These are phyloP conservation scores for Leucaena leucocephala DNA, from an alignment of 306 rosid species.

Conservation along the genomic window DNA sequence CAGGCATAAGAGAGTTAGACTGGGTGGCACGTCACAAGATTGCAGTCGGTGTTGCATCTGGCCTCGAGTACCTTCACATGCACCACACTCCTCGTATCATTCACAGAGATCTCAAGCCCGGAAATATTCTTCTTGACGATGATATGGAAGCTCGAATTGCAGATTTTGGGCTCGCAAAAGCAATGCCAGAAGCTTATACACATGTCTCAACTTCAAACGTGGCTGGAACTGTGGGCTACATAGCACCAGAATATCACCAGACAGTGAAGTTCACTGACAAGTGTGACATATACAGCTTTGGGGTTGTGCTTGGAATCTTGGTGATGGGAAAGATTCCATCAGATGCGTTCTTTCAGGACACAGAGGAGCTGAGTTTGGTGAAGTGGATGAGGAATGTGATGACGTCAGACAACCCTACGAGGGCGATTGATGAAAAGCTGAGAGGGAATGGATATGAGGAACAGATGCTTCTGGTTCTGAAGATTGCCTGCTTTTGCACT, in stretches of 20 bases:
- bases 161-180: slow-evolving; percentile 93
- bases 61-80: slow-evolving; percentile 89
- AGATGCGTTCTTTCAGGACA: slow-evolving; percentile 66
- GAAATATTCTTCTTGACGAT: slow-evolving; percentile 78
- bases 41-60: slow-evolving; percentile 74
- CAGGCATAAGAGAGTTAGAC: slow-evolving; percentile 53
- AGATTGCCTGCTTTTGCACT: slow-evolving; percentile 92
- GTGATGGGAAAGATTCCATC: slow-evolving; percentile 83
- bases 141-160: slow-evolving; percentile 92
- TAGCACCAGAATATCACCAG: slow-evolving; percentile 93
- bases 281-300: slow-evolving; percentile 89
- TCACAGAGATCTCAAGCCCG: slow-evolving; percentile 88
- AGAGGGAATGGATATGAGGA: slow-evolving; percentile 75
- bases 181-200: slow-evolving; percentile 73
- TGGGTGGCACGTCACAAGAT: slow-evolving; percentile 72
- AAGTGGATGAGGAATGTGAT: slow-evolving; percentile 80
- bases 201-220: slow-evolving; percentile 72
- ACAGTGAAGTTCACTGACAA: slow-evolving; percentile 83
- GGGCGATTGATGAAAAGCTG: slow-evolving; percentile 63
- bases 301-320: slow-evolving; percentile 79
- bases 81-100: slow-evolving; percentile 70
- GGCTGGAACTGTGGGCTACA: slow-evolving; percentile 86
- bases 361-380: slow-evolving; percentile 75
- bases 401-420: slow-evolving; percentile 64
- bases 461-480: slow-evolving; percentile 86